Evolutionary conservation across 2,329 filamentous ascomycete genomes (phyloP).

Genomic region (Penicillium concentricum): DNA sequence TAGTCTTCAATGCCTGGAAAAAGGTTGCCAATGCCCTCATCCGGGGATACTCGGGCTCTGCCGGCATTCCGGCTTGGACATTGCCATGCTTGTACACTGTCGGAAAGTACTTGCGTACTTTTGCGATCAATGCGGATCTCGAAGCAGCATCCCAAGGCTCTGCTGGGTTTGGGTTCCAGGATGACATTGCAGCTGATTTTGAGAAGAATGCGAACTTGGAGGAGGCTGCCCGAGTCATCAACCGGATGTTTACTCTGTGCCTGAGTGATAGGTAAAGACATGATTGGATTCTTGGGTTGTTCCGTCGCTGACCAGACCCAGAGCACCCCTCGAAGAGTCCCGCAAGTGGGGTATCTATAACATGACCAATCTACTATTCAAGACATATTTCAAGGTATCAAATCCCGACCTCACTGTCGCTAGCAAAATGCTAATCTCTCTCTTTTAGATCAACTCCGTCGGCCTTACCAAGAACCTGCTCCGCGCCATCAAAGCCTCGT

Average conservation of each 20-base stretch:
- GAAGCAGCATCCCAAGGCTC: constrained; percentile 55
- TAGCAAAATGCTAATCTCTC: constrained; percentile 8
- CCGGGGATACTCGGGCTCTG: constrained; percentile 70
- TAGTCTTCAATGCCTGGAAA: constrained; percentile 85
- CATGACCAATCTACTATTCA: constrained; percentile 91
- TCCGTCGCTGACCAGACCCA: constrained; percentile 37
- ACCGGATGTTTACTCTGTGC: constrained; percentile 87
- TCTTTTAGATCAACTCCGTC: constrained; percentile 71
- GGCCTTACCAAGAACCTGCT: constrained; percentile 88
- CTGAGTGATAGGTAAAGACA: constrained; percentile 74
- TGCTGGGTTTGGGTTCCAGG: constrained; percentile 61
- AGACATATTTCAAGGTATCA: constrained; percentile 84
- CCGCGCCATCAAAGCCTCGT: constrained; percentile 74
- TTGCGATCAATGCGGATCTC: constrained; percentile 87
- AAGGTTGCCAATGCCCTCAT: constrained; percentile 75
- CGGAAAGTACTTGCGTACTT: constrained; percentile 80
- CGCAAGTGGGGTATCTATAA: constrained; percentile 98
- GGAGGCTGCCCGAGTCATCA: constrained; percentile 86
- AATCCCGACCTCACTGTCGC: neutral
- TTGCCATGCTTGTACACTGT: constrained; percentile 85
- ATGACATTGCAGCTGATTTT: constrained; percentile 75
- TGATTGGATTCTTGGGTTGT: neutral
- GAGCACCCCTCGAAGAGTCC: constrained; percentile 79
- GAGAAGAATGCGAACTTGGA: constrained; percentile 83
- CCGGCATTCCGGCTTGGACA: constrained; percentile 82